phyloP scores from a whole-genome alignment of 2,329 filamentous ascomycete genomes.

The Lachnellula willkommii region DNA sequence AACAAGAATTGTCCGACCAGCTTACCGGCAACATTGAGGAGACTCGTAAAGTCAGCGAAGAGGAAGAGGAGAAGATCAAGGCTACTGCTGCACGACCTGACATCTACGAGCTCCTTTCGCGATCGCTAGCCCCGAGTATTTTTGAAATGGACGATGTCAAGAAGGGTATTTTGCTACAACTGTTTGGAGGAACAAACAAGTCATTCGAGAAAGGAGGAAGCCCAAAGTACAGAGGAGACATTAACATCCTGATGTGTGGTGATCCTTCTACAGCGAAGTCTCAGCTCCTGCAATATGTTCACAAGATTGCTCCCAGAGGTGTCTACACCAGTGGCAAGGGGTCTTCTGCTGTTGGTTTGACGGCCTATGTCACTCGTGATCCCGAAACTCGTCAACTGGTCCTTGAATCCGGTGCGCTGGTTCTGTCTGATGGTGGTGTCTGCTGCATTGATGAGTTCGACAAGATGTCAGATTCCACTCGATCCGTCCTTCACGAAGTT shows the following conservation, averaged over 20 bases:
- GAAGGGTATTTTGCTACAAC: constrained; percentile 92
- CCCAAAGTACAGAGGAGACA: constrained; percentile 92
- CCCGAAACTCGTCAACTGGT: constrained; percentile 69
- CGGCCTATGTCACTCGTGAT: constrained; percentile 71
- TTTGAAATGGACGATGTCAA: constrained; percentile 99
- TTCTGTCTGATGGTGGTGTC: constrained; percentile 68
- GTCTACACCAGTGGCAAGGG: constrained; percentile 74
- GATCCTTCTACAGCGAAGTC: constrained; percentile 97
- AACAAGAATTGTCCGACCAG: constrained; percentile 61
- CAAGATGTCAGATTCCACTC: constrained; percentile 71
- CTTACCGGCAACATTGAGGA: constrained; percentile 71
- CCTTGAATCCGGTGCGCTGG: constrained; percentile 68
- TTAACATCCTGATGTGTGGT: constrained; percentile 94
- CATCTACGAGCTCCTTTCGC: constrained; percentile 85
- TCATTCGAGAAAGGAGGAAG: constrained; percentile 94
- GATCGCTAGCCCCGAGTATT: constrained; percentile 88
- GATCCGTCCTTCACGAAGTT: constrained; percentile 71
- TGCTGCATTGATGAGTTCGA: constrained; percentile 78
- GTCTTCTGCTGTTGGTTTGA: constrained; percentile 70
- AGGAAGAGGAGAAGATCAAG: constrained; percentile 86
- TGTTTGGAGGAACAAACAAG: constrained; percentile 98
- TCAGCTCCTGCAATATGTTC: constrained; percentile 87
- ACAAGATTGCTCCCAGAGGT: constrained; percentile 91
- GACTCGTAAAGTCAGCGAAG: constrained; percentile 72
- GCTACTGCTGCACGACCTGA: constrained; percentile 74